Base-by-base conservation (phyloP, 768 basidiomycete genomes). In the Pleurotus tuoliensis region DNA sequence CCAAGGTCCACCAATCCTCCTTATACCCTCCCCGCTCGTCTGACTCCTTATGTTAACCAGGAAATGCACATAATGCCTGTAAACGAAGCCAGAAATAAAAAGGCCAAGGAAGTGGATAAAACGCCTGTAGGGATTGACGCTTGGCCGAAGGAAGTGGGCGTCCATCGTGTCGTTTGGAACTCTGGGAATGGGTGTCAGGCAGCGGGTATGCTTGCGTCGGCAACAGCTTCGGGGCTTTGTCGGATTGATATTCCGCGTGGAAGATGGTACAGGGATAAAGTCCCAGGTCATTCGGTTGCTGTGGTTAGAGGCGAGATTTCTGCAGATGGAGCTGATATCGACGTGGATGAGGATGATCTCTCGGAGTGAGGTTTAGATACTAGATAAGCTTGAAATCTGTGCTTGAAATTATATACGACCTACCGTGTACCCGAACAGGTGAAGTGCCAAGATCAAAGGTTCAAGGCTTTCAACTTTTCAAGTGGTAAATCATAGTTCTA, bases 161-260 rank as follows among this genome's bases (percentile, higher is more conserved):
- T 97, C 3, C 85, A 91, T 53, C 82, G 87, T 2, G 88, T 89
- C 0, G 75, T 73, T 1, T 98, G 96, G 96, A 90, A 97, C 68
- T 78, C 75, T 47, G 83, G 81, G 2, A 84, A 84, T 46, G 93
- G 93, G 1, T 75, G 92, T 1, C 79, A 63, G 16, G 75, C 70
- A 16, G 81, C 76, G 49, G 79, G 71, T 16, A 62, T 93, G 60
- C 70, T 95, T 16, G 94, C 89, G 1, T 88, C 88, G 15, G 89
- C 85, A 0, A 92, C 89, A 11, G 92, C 84, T 4, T 87, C 88
- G 7, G 97, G 95, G 1, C 71, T 98, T 16, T 94, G 90, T 62
- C 75, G 96, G 48, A 79, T 98, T 8, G 95, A 99, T 62, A 82
- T 84, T 64, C 65, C 95, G 13, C 71, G 79, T 63, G 93, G 94